Percentiles rank a stretch among this genome's conserved stretches.
phyloP scores from a whole-genome alignment of 73 alveolate species.

The Blepharisma stoltei region DNA sequence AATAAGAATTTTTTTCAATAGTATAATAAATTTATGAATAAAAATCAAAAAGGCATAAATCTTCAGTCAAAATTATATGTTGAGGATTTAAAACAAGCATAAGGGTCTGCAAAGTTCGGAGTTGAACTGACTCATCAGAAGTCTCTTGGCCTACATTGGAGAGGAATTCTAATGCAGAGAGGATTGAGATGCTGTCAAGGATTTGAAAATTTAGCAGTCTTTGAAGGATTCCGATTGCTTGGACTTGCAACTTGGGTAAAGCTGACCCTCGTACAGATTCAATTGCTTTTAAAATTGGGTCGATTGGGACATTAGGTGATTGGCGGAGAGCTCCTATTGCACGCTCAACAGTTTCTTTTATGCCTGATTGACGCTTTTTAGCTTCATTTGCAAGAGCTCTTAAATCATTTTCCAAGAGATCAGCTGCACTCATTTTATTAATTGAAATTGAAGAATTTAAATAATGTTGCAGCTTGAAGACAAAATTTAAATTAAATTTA shows the following conservation, averaged over 20 bases:
- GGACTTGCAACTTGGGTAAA: background rate
- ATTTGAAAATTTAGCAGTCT: constrained; percentile 3
- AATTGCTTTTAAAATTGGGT: constrained; percentile 1
- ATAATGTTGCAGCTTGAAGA: no score
- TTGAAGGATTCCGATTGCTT: background rate
- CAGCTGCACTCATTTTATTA: constrained; percentile 4
- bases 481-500: no score
- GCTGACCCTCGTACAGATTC: constrained; percentile 14
- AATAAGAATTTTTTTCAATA: constrained; percentile 30
- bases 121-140: constrained; percentile 53
- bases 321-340: background rate
- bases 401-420: background rate
- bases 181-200: constrained; percentile 27
- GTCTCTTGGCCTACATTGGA: constrained; percentile 36
- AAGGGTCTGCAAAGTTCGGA: constrained; percentile 47
- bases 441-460: no score
- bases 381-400: constrained; percentile 2
- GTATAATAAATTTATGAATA: constrained; percentile 16
- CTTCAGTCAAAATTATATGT: constrained; percentile 39
- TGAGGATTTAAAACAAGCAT: constrained; percentile 58
- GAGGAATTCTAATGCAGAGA: constrained; percentile 3
- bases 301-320: constrained; percentile 13
- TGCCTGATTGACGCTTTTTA: background rate
- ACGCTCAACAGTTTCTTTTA: background rate
- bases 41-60: constrained; percentile 42